Evolutionary conservation across 805 yeast species (phyloP), one percentile per base, ranked within the genome.

Genomic region (Kodamaea jinghongensis): DNA sequence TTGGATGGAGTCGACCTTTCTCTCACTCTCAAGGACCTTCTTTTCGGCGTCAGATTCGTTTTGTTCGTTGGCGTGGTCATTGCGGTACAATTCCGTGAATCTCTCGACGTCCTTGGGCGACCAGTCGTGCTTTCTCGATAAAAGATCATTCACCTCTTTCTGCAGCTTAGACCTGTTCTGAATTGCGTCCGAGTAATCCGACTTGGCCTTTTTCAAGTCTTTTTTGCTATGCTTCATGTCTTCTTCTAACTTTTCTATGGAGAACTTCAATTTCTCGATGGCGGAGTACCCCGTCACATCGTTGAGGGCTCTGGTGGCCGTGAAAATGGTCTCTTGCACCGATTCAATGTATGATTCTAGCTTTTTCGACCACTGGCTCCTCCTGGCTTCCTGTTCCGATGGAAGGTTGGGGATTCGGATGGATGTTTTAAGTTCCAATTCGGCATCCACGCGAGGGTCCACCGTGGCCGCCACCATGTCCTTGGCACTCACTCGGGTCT

Each of bases 211-310:
- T 30, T 67, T 70, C 4, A 85, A 80, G 2, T 63, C 50, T 0
- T 58, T 58, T 41, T 86, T 76, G 3, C 79, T 63, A 1, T 55
- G 58, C 36, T 66, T 65, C 28, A 87, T 58, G 23, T 72, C 67
- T 10, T 46, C 44, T 50, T 91, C 97, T 31, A 67, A 58, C 2
- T 51, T 48, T 6, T 74, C 78, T 22, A 93, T 87, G 1, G 76
- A 63, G 20, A 67, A 58, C 59, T 88, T 83, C 50, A 91, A 62
- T 42, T 72, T 68, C 54, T 86, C 95, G 41, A 93, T 86, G 13
- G 81, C 71, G 0, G 88, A 75, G 59, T 93, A 93, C 0, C 99
- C 99, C 0, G 99, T 91, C 8, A 89, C 81, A 50, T 89, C 96
- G 54, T 93, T 93, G 25, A 91, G 70, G 2, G 90, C 76, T 44